Conservation (phyloP, 345 rosid genomes). For the Eucalyptus cloeziana region DNA sequence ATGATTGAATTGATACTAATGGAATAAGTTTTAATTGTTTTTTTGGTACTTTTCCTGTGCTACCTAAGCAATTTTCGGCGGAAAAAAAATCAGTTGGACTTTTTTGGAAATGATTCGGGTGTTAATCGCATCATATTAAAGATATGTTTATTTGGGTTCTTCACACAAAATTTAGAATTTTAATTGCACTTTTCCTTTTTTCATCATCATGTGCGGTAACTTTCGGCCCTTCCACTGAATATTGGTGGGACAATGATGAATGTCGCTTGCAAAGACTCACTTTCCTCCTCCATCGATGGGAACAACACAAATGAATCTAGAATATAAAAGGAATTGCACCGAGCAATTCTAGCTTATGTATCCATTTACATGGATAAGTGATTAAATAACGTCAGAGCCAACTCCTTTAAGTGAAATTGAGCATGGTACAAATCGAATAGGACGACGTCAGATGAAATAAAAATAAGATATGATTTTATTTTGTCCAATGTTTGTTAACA, state of each 20-base stretch:
- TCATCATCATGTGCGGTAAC: not conserved
- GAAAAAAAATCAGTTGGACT: not conserved
- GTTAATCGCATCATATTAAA: not conserved
- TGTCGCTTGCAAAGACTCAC: not conserved
- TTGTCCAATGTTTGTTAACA: fast-evolving
- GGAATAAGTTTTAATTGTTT: too few relatives aligned
- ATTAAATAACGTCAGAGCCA: not conserved
- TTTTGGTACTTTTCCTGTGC: too few relatives aligned
- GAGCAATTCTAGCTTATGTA: not conserved
- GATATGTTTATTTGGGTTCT: not conserved
- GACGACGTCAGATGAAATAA: too few relatives aligned
- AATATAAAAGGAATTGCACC: not conserved
- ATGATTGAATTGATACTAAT: too few relatives aligned
- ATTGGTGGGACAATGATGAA: not conserved
- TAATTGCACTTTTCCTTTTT: not conserved
- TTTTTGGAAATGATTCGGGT: not conserved
- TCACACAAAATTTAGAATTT: not conserved
- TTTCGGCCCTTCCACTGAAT: not conserved
- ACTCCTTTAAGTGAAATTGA: not conserved
- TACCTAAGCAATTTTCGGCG: fast-evolving
- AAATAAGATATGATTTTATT: too few relatives aligned
- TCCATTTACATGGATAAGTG: not conserved
- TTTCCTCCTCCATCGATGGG: not conserved
- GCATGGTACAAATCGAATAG: fast-evolving
- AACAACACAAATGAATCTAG: not conserved